Evolutionary conservation across 345 rosid genomes (phyloP).

Genomic region (Arabis hirsuta): DNA sequence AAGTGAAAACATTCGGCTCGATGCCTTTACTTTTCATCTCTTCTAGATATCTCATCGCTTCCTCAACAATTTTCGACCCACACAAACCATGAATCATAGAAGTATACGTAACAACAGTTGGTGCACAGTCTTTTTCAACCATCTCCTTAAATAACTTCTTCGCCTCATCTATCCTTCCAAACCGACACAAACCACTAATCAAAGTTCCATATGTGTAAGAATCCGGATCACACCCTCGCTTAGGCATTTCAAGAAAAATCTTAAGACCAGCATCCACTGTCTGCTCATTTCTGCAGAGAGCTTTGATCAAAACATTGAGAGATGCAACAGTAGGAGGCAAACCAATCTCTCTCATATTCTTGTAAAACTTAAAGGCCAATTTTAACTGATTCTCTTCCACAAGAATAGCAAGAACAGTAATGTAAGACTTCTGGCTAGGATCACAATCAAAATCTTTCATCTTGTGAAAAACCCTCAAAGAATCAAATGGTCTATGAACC

Average conservation of each 20-base stretch:
- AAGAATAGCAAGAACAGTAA: constrained; percentile 67
- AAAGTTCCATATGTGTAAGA: constrained; percentile 89
- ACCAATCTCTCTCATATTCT: constrained; percentile 69
- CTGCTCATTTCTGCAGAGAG: constrained; percentile 68
- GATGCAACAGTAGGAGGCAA: constrained; percentile 63
- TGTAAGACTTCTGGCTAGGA: constrained; percentile 59
- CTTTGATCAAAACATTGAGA: constrained; percentile 87
- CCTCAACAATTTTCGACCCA: constrained; percentile 56
- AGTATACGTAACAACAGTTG: constrained; percentile 84
- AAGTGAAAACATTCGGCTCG: constrained; percentile 88
- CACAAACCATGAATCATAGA: constrained; percentile 78
- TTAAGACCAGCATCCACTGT: constrained; percentile 70
- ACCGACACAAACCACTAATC: constrained; percentile 79
- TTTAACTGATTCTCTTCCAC: constrained; percentile 81
- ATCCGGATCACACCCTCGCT: constrained; percentile 71
- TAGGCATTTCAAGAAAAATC: constrained; percentile 84
- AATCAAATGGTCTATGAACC: constrained; percentile 74
- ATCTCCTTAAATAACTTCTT: constrained; percentile 75
- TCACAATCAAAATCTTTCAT: constrained; percentile 71
- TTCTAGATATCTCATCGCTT: constrained; percentile 68
- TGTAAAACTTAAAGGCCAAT: constrained; percentile 67
- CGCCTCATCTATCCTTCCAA: constrained; percentile 68
- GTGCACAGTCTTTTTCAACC: constrained; percentile 68
- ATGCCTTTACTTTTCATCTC: constrained; percentile 72
- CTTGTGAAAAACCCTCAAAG: constrained; percentile 66